Conservation (phyloP, 225 moss, liverwort and hornwort species). For the Marchantia paleacea region DNA sequence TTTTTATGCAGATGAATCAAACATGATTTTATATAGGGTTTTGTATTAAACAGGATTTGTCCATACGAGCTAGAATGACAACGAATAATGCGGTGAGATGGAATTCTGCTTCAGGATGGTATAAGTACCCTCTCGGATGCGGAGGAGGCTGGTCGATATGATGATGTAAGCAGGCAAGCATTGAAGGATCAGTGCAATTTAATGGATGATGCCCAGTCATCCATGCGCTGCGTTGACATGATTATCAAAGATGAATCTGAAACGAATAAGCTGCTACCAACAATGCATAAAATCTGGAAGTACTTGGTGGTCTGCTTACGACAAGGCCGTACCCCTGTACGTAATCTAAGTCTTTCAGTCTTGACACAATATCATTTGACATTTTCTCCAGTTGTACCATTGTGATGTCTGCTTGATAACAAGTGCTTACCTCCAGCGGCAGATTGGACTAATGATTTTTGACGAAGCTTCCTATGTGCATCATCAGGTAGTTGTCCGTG, state of each 20-base stretch:
- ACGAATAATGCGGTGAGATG: not conserved
- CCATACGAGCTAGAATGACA: too few species aligned
- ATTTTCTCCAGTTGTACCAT: too few species aligned
- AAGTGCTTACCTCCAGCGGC: not conserved
- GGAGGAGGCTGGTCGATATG: slow-evolving; percentile 28
- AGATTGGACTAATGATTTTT: not conserved
- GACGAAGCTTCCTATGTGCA: not conserved
- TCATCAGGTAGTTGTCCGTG: slow-evolving; percentile 60
- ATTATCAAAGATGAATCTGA: slow-evolving; percentile 47
- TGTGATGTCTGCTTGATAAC: not conserved
- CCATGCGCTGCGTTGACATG: slow-evolving; percentile 49
- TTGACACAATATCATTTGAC: too few species aligned
- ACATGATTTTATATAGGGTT: too few species aligned
- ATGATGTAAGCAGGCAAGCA: slow-evolving; percentile 34
- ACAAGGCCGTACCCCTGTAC: slow-evolving; percentile 70
- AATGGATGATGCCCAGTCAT: slow-evolving; percentile 40
- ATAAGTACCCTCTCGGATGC: slow-evolving; percentile 31
- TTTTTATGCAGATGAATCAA: too few species aligned
- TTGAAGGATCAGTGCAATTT: slow-evolving; percentile 53
- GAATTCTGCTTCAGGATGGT: slow-evolving; percentile 32
- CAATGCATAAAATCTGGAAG: slow-evolving; percentile 91
- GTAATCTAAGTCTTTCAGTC: not conserved
- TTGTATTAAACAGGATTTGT: too few species aligned
- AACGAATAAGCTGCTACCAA: slow-evolving; percentile 72
- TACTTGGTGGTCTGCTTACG: slow-evolving; percentile 76